Base-by-base conservation (phyloP, 768 basidiomycete species). In the Pleurotus salmoneostramineus region DNA sequence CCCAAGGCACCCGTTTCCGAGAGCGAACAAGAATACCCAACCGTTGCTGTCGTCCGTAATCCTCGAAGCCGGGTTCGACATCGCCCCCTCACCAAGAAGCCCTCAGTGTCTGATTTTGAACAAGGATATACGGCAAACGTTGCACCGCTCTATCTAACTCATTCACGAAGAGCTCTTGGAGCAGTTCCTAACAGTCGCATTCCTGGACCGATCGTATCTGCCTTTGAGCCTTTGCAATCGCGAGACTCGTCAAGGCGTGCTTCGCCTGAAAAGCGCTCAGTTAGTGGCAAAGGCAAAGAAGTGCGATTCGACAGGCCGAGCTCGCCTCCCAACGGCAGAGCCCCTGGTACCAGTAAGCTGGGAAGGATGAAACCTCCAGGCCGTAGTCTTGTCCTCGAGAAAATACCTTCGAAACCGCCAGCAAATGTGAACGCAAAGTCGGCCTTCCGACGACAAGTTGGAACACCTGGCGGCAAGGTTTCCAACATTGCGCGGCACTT, bases 61-160 rank as follows among this genome's bases (percentile, higher is more conserved):
- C 56, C 74, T 15, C 79, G 84, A 37, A 77, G 66, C 61, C 82
- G 78, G 62, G 76, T 75, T 35, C 77, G 82, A 58, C 83, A 84
- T 64, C 80, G 77, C 40, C 63, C 77, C 47, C 71, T 79, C 44
- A 64, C 72, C 11, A 80, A 76, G 66, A 84, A 84, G 61, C 72
- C 83, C 40, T 87, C 88, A 6, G 77, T 78, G 7, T 95, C 94
- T 5, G 95, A 96, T 67, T 93, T 93, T 56, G 95, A 96, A 72
- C 84, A 89, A 57, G 85, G 94, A 48, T 96, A 95, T 71, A 93
- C 94, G 3, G 91, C 88, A n/a, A 95, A 95, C 66, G 86, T 94
- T 58, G 93, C 92, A 1, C 88, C 93, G 2, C 80, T 83, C 62
- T 87, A 91, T 62, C 74, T 88, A 21, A 83, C 83, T 7, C 81